Conservation (phyloP, 805 yeast genomes). For the Yamadazyma sp. region DNA sequence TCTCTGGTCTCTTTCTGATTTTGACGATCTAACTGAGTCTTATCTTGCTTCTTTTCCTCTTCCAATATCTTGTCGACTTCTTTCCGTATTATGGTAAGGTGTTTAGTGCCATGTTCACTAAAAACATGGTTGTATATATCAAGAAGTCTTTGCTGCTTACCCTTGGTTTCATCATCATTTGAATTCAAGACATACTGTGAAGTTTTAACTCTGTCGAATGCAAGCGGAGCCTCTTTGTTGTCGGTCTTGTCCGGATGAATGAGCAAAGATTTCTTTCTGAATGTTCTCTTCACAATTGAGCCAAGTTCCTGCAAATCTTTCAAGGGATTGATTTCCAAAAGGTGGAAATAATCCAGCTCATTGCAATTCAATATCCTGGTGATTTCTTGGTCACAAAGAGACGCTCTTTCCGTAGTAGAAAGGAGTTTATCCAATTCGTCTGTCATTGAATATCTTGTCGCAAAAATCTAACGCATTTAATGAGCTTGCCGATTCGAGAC, state of each 20-base stretch:
- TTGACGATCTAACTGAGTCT: constrained; percentile 20
- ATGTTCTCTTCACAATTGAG: constrained; percentile 47
- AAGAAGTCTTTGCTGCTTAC: constrained; percentile 24
- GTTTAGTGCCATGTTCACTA: not conserved
- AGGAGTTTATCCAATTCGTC: constrained; percentile 13
- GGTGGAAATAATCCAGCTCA: constrained; percentile 53
- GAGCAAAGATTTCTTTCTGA: constrained; percentile 57
- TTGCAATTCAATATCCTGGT: constrained; percentile 49
- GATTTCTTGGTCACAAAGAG: constrained; percentile 52
- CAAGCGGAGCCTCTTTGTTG: constrained; percentile 58
- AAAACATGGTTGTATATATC: constrained; percentile 29
- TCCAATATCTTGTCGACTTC: constrained; percentile 45
- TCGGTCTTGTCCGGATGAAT: constrained; percentile 69
- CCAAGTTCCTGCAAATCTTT: constrained; percentile 17
- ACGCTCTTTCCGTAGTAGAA: constrained; percentile 22
- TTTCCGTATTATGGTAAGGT: constrained; percentile 25
- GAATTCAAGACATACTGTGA: constrained; percentile 43
- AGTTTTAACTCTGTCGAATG: constrained; percentile 59
- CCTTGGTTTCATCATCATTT: constrained; percentile 8
- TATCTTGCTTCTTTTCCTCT: constrained; percentile 32
- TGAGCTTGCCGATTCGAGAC: no score
- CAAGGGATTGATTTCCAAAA: constrained; percentile 44
- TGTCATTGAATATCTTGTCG: no score
- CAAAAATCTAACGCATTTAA: no score
- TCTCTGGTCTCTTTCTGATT: constrained; percentile 21